Evolutionary conservation across 768 basidiomycete species (phyloP), one percentile per base, ranked within the genome.

Genomic region (Auricularia sp.): DNA sequence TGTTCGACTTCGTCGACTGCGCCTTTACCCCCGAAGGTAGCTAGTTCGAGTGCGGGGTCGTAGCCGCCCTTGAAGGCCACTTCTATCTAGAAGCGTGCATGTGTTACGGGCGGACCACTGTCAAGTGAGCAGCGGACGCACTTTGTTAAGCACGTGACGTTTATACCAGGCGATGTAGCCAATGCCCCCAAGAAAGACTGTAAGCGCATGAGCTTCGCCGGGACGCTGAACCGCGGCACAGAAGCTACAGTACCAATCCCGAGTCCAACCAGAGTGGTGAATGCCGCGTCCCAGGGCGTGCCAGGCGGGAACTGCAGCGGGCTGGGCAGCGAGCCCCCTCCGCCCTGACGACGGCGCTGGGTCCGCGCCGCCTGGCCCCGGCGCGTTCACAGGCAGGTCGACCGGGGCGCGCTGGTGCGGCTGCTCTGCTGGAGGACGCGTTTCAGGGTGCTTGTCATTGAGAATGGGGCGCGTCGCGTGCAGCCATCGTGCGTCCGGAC

Each of bases 161-260:
- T 94, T 93, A 77, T 94, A 94, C 88, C 85, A 92, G 35, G 79
- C 77, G 63, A 90, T 75, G 74, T 92, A 92, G 33, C 80, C 82
- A 10, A 88, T 77, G 61, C 92, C 90, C 47, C 90, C 88, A 14
- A 83, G 70, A 69, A 92, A 88, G 6, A 87, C 84, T 87, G 67
- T 7, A 65, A 35, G 29, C n/a, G 62, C 37, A 39, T 21, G 54
- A 62, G 37, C 7, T 37, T 44, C 34, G 7, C 3, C 29, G 24
- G 8, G 18, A 16, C 61, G 39, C 36, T 45, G 33, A 35, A 34
- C 37, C 21, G 29, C 45, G 42, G 13, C 24, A 63, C 24, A 62
- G 36, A 47, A 34, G 33, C 77, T 42, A 7, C 8, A 42, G 78
- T 71, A 83, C 84, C 82, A 75, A 87, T 80, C 62, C 79, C 78